These are phyloP conservation scores for Citeromyces nyonsensis DNA, from an alignment of 805 yeast genomes.

Conservation along the genomic window DNA sequence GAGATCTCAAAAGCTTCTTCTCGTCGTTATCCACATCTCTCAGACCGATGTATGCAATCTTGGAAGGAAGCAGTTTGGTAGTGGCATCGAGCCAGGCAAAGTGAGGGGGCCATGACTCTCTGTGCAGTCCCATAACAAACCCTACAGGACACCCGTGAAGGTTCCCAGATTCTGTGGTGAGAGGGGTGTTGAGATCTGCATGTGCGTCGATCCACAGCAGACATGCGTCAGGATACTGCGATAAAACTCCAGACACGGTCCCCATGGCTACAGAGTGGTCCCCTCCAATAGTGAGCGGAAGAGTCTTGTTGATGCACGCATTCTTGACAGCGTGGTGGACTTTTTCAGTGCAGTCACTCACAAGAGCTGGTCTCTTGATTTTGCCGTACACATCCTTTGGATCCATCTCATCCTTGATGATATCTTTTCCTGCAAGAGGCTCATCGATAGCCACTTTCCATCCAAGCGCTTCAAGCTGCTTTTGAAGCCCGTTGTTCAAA, in stretches of 20 bases:
- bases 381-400: constrained; percentile 32
- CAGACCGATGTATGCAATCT: constrained; percentile 84
- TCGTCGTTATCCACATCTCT: constrained; percentile 89
- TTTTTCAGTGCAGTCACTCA: constrained; percentile 51
- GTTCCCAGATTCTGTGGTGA: constrained; percentile 74
- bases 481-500: constrained; percentile 52
- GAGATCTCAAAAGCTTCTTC: constrained; percentile 52
- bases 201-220: constrained; percentile 96
- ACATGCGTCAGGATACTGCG: constrained; percentile 74
- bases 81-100: constrained; percentile 44
- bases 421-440: constrained; percentile 27
- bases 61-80: constrained; percentile 47
- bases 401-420: constrained; percentile 7
- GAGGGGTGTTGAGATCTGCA: constrained; percentile 89
- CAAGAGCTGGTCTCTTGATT: constrained; percentile 64
- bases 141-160: constrained; percentile 95
- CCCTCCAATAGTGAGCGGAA: constrained; percentile 87
- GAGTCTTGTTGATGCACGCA: constrained; percentile 27
- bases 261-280: constrained; percentile 96
- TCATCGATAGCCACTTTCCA: constrained; percentile 45
- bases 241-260: constrained; percentile 73
- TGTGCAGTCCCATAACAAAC: constrained; percentile 72
- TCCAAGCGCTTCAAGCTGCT: constrained; percentile 50
- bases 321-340: constrained; percentile 45
- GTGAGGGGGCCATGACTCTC: constrained; percentile 51